phyloP scores from a whole-genome alignment of 1,284 basidiomycete genomes.

The Malassezia pachydermatis region DNA sequence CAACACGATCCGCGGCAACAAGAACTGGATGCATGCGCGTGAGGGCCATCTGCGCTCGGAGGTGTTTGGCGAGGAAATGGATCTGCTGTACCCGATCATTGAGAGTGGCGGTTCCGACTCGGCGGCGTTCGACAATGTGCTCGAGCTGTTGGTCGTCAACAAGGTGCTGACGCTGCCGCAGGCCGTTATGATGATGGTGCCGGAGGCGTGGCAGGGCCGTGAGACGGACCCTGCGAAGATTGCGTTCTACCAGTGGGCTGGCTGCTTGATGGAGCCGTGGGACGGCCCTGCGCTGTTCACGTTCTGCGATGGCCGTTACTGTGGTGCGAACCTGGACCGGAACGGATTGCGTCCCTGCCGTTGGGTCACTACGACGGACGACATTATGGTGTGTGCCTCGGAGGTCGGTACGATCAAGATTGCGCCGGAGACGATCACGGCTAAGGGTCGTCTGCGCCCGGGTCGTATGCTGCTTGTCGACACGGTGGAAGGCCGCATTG shows the following conservation, averaged over 20 bases:
- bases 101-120: conserved; percentile 46
- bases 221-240: conserved; percentile 45
- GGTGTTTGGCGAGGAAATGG: conserved; percentile 44
- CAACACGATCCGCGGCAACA: conserved; percentile 48
- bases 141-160: conserved; percentile 46
- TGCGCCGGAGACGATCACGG: conserved; percentile 34
- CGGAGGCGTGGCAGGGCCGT: conserved; percentile 44
- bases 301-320: conserved; percentile 47
- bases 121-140: conserved; percentile 46
- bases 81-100: conserved; percentile 46
- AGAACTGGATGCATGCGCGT: conserved; percentile 47
- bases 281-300: conserved; percentile 46
- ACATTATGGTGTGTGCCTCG: conserved; percentile 47
- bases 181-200: conserved; percentile 47
- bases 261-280: conserved; percentile 47
- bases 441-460: conserved; percentile 43
- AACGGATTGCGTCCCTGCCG: conserved; percentile 46
- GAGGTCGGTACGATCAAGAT: conserved; percentile 45
- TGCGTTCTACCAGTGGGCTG: conserved; percentile 46
- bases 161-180: conserved; percentile 44
- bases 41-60: conserved; percentile 38
- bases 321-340: conserved; percentile 46
- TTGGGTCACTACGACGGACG: conserved; percentile 44
- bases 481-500: conserved; percentile 44
- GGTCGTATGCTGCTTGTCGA: conserved; percentile 47